Evolutionary conservation across 2,329 filamentous ascomycete genomes (phyloP).

Genomic region (Neofusicoccum sp.): DNA sequence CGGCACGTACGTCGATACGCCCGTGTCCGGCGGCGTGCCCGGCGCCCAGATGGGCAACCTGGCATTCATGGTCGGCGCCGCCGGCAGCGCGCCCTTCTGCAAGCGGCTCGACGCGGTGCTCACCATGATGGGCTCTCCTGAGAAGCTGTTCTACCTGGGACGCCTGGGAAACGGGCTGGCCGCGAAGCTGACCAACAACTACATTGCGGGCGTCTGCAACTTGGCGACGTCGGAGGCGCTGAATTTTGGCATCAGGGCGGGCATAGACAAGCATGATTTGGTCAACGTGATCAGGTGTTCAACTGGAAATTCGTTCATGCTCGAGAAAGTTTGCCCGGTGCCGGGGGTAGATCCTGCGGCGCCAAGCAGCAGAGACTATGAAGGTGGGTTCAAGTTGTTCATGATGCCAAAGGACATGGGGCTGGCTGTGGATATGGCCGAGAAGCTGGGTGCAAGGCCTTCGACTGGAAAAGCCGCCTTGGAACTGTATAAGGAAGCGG

Average conservation of each 20-base stretch:
- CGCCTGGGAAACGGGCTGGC: slow-evolving; percentile 30
- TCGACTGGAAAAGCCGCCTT: slow-evolving; percentile 31
- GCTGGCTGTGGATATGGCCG: slow-evolving; percentile 29
- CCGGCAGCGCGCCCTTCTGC: slow-evolving; percentile 11
- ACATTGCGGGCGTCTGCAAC: slow-evolving; percentile 31
- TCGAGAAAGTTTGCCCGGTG: slow-evolving; percentile 34
- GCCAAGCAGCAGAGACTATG: slow-evolving; percentile 36
- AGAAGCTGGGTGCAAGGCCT: slow-evolving; percentile 27
- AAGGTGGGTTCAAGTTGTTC: slow-evolving; percentile 34
- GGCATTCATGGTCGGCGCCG: slow-evolving; percentile 27
- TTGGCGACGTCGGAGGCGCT: slow-evolving; percentile 34
- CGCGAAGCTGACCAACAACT: slow-evolving; percentile 36
- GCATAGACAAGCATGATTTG: slow-evolving; percentile 28
- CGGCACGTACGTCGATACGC: slow-evolving; percentile 32
- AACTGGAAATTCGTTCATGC: slow-evolving; percentile 35
- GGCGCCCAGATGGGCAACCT: slow-evolving; percentile 30
- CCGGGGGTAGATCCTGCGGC: slow-evolving; percentile 37
- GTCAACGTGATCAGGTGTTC: slow-evolving; percentile 31
- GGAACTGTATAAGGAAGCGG: slow-evolving; percentile 28
- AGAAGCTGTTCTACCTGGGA: slow-evolving; percentile 32
- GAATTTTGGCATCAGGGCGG: slow-evolving; percentile 31
- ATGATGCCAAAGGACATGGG: slow-evolving; percentile 37
- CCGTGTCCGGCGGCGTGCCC: slow-evolving; percentile 34
- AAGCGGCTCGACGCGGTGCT: slow-evolving; percentile 22
- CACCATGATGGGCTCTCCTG: slow-evolving; percentile 26